Evolutionary conservation across 306 rosid genomes (phyloP).

Genomic region (Lathyrus sativus): DNA sequence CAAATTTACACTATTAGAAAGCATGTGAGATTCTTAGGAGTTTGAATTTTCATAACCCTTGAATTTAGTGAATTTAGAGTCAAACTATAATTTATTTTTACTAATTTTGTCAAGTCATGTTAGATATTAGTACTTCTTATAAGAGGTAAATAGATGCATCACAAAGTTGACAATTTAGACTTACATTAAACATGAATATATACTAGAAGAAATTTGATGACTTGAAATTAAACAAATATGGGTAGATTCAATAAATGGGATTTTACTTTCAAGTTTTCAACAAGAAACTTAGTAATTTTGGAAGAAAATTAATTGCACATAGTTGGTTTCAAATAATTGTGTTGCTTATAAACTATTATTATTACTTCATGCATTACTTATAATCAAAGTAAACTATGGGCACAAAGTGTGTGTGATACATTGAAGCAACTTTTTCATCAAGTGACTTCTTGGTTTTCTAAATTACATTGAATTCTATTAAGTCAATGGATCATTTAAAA

Average conservation of each 20-base stretch:
- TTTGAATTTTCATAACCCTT: constrained; percentile 10
- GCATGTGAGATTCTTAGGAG: constrained; percentile 33
- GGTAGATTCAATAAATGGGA: constrained; percentile 22
- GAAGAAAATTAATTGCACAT: constrained; percentile 1
- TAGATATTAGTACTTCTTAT: not conserved
- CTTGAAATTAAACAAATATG: not conserved
- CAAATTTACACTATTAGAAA: constrained; percentile 33
- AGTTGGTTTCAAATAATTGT: constrained; percentile 12
- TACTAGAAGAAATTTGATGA: not conserved
- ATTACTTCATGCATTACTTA: constrained; percentile 29
- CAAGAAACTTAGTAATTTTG: not conserved
- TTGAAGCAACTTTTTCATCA: constrained; percentile 33
- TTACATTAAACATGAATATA: not conserved
- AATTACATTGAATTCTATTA: constrained; percentile 9
- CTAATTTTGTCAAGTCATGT: constrained; percentile 28
- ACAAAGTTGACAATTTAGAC: not conserved
- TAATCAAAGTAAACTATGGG: constrained; percentile 34
- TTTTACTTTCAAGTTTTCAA: not conserved
- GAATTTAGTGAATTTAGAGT: constrained; percentile 32
- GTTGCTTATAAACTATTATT: constrained; percentile 18
- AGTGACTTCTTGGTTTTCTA: constrained; percentile 30
- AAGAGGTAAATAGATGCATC: not conserved
- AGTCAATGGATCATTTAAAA: constrained; percentile 16
- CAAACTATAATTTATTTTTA: constrained; percentile 35
- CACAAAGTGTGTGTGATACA: constrained; percentile 30